These are phyloP conservation scores for Dendrobium officinale DNA, from an alignment of 106 monocot genomes.

Conservation along the genomic window DNA sequence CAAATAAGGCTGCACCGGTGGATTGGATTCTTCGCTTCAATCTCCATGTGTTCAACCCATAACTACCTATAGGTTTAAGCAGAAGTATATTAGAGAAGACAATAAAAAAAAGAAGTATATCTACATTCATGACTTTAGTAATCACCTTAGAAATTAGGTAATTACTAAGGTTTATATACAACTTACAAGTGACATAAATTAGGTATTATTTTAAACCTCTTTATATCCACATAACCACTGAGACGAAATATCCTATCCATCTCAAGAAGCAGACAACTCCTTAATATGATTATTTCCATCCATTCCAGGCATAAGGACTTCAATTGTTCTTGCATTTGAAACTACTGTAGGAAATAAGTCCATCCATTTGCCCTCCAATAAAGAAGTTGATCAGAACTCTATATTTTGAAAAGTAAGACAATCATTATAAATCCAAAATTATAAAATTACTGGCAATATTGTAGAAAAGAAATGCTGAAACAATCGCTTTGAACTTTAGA, in stretches of 20 bases:
- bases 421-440: too few relatives aligned
- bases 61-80: conserved; percentile 20
- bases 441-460: too few relatives aligned
- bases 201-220: too few relatives aligned
- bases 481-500: too few relatives aligned
- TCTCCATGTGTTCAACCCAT: conserved; percentile 57
- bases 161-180: too few relatives aligned
- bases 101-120: not conserved
- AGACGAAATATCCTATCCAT: conserved; percentile 40
- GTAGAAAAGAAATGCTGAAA: too few relatives aligned
- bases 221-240: conserved; percentile 12
- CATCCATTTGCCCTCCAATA: conserved; percentile 61
- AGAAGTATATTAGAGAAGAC: not conserved
- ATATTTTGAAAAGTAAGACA: not conserved
- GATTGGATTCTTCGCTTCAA: conserved; percentile 22
- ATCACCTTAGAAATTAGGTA: conserved; percentile 53
- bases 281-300: conserved; percentile 16
- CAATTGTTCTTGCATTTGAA: conserved; percentile 64
- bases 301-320: conserved; percentile 63
- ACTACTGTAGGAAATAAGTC: conserved; percentile 80
- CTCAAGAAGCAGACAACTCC: too few relatives aligned
- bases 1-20: not conserved
- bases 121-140: not conserved
- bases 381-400: not conserved
- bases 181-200: too few relatives aligned